phyloP scores from a whole-genome alignment of 2,329 filamentous ascomycete species.

The Ascochyta rabiei region DNA sequence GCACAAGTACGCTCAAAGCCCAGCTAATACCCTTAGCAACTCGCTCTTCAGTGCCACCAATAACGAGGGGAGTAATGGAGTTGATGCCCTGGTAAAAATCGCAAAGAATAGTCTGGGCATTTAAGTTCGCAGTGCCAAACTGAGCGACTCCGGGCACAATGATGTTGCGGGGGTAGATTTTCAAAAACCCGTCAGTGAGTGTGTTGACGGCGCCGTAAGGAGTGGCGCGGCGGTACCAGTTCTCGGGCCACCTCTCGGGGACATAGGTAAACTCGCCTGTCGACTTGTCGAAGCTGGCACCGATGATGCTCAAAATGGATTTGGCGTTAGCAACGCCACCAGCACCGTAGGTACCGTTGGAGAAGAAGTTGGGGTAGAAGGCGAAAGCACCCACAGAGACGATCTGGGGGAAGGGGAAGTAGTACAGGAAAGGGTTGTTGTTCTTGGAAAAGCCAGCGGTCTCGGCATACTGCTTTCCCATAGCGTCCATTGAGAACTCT shows the following conservation, averaged over 20 bases:
- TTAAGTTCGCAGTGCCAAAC: slow-evolving; percentile 42
- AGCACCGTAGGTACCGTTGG: slow-evolving; percentile 45
- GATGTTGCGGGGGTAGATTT: slow-evolving; percentile 44
- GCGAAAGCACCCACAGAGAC: slow-evolving; percentile 54
- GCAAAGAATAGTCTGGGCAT: slow-evolving; percentile 40
- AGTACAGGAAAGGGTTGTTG: slow-evolving; percentile 53
- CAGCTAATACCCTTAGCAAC: slow-evolving; percentile 30
- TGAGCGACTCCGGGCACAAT: slow-evolving; percentile 37
- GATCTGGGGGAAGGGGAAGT: slow-evolving; percentile 50
- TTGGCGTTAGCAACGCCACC: slow-evolving; percentile 44
- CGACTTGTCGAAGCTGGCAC: slow-evolving; percentile 51
- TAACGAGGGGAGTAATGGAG: slow-evolving; percentile 42
- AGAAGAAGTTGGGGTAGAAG: slow-evolving; percentile 38
- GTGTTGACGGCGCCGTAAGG: slow-evolving; percentile 55
- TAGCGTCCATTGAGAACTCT: slow-evolving; percentile 34
- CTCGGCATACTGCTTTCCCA: slow-evolving; percentile 32
- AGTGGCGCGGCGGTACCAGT: slow-evolving; percentile 57
- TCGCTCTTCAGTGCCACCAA: slow-evolving; percentile 33
- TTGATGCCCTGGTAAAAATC: slow-evolving; percentile 45
- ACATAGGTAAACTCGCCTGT: slow-evolving; percentile 55
- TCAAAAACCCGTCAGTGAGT: slow-evolving; percentile 39
- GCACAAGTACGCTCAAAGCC: slow-evolving; percentile 41
- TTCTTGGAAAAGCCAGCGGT: slow-evolving; percentile 52
- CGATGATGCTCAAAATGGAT: slow-evolving; percentile 55
- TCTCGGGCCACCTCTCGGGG: slow-evolving; percentile 59